phyloP scores from a whole-genome alignment of 768 basidiomycete genomes.

The Auriscalpium microsporum region DNA sequence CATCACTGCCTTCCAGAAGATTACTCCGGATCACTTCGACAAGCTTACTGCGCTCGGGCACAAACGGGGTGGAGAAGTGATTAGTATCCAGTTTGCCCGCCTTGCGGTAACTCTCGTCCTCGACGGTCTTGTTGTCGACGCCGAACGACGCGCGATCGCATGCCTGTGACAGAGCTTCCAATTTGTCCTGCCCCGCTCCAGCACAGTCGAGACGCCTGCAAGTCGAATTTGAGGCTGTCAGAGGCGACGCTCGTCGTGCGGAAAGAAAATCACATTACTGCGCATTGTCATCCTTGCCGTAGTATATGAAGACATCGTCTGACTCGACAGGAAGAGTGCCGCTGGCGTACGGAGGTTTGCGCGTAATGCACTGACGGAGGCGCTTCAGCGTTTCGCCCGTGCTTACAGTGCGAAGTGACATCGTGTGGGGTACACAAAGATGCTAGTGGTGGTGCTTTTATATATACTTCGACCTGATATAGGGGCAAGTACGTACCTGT shows the following conservation, averaged over 20 bases:
- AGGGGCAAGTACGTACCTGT: too few species aligned
- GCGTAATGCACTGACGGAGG: neutral
- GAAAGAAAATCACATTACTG: too few species aligned
- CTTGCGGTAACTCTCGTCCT: conserved; percentile 38
- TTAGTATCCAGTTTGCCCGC: conserved; percentile 34
- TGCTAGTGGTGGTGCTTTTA: too few species aligned
- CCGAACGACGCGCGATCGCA: conserved; percentile 38
- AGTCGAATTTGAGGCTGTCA: neutral
- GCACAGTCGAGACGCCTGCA: conserved; percentile 2
- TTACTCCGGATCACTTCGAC: conserved; percentile 18
- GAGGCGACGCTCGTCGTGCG: too few species aligned
- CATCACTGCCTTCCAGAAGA: conserved; percentile 17
- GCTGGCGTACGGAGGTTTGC: conserved; percentile 9
- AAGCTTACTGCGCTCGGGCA: conserved; percentile 20
- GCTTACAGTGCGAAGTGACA: too few species aligned
- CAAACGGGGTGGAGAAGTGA: conserved; percentile 28
- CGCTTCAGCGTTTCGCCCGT: neutral
- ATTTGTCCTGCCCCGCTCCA: neutral
- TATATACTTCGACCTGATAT: too few species aligned
- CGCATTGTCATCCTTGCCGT: neutral
- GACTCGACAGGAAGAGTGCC: conserved; percentile 4
- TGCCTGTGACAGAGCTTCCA: conserved; percentile 23
- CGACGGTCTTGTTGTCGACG: conserved; percentile 25
- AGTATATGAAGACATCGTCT: conserved; percentile 11
- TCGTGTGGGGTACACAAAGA: too few species aligned